Base-by-base conservation (phyloP, 1,284 basidiomycete species). In the Athelia sp. region DNA sequence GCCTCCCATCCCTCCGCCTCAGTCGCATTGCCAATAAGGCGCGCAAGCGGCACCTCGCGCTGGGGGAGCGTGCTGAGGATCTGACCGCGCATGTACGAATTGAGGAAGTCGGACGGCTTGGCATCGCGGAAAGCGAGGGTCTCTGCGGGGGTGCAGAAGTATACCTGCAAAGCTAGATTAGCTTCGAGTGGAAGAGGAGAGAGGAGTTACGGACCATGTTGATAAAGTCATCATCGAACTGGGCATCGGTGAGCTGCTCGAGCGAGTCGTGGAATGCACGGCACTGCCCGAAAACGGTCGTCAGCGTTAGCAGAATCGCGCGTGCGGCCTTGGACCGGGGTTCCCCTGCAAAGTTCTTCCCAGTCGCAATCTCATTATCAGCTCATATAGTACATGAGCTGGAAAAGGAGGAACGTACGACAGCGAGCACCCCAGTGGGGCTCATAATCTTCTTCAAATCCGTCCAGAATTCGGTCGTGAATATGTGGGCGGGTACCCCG, bases 391-490 rank as follows among this genome's bases (percentile, higher is more conserved):
- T 24, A 43, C 21, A n/a, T 2, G 21, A 49, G 15, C 42, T 31
- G 38, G 18, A 22, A 32, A 19, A 45, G 6, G 24, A 40, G 47
- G 45, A 32, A 36, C 84, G 67, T 56, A 94, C 91, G 58, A 95
- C 82, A 10, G 82, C 90, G 10, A 95, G 67, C 4, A 93, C 72
- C 2, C 89, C 93, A 48, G 89, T 81, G 1, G 77, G 70, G n/a
- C 77, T 74, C 62, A 95, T 74, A 17, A 85, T 62, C 3, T 64
- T 61, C 58, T 81, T 83, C 44, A 94, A 64, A 49, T 84, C 81
- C 32, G 71, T 53, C 90, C 91, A 95, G 61, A 94, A 94, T 55
- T 92, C 83, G 21, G 75, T 47, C 0, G 92, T 90, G 66, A 88
- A 96, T 38, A 97, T 70, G 58, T 91, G 83, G 15, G 82, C 72